A percentile compares a stretch with the other conserved stretches of the same genome.
phyloP scores from a whole-genome alignment of 495 filamentous ascomycete genomes.

The Aspergillus cristatus region DNA sequence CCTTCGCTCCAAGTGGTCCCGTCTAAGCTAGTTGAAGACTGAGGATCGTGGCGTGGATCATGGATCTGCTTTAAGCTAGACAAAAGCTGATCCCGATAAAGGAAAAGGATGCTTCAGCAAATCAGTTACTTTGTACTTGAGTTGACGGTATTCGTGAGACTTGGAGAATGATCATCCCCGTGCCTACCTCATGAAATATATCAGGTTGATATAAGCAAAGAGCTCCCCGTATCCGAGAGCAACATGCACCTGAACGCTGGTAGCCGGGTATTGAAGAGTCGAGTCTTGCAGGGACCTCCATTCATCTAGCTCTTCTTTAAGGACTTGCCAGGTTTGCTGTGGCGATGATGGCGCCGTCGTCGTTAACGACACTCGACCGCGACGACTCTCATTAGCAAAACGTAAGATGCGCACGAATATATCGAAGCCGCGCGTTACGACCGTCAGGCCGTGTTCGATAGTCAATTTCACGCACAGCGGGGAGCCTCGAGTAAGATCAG shows the following conservation, averaged over 20 bases:
- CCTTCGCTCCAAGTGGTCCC: constrained; percentile 9
- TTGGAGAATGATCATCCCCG: too few species aligned
- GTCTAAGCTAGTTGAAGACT: constrained; percentile 2
- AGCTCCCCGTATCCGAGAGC: constrained; percentile 34
- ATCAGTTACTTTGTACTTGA: constrained; percentile 1
- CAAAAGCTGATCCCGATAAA: constrained; percentile 33
- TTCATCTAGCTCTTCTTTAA: constrained; percentile 33
- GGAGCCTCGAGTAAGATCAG: constrained; percentile 22
- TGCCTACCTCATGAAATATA: constrained; percentile 36
- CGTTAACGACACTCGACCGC: constrained; percentile 15
- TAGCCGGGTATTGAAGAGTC: constrained; percentile 30
- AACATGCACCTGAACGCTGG: constrained; percentile 32
- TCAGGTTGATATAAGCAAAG: constrained; percentile 37
- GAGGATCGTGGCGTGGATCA: too few species aligned
- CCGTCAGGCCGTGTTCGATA: constrained; percentile 31
- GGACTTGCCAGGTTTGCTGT: constrained; percentile 20
- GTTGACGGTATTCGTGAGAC: neutral
- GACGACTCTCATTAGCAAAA: constrained; percentile 36
- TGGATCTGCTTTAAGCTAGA: constrained; percentile 18
- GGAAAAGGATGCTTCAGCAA: constrained; percentile 25
- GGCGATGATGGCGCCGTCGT: constrained; percentile 11
- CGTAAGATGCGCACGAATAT: constrained; percentile 36
- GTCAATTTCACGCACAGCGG: constrained; percentile 14
- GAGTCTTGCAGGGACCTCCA: constrained; percentile 33
- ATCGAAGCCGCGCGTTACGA: constrained; percentile 35